Conservation (phyloP, 805 yeast species). For the Maudiozyma barnettii region DNA sequence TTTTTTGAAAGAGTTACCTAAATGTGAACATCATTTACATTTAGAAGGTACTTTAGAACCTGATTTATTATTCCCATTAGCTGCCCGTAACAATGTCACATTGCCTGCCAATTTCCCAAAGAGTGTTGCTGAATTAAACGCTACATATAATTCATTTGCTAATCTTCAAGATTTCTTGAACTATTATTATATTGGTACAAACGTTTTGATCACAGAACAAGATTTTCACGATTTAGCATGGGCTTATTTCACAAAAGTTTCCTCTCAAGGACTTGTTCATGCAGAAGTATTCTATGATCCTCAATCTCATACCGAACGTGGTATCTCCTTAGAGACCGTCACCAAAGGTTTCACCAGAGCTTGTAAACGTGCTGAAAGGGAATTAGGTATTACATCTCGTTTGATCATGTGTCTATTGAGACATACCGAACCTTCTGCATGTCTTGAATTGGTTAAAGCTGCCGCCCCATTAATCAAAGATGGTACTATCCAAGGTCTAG, state of each 20-base stretch:
- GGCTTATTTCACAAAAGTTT: slow-evolving; percentile 55
- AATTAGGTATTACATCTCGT: slow-evolving; percentile 56
- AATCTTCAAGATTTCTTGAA: slow-evolving; percentile 72
- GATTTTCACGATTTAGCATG: slow-evolving; percentile 76
- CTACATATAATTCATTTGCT: slow-evolving; percentile 50
- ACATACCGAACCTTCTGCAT: slow-evolving; percentile 56
- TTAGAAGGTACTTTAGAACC: slow-evolving; percentile 78
- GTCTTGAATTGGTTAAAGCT: slow-evolving; percentile 45
- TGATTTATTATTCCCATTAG: slow-evolving; percentile 57
- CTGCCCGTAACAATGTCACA: slow-evolving; percentile 49
- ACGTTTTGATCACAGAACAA: slow-evolving; percentile 55
- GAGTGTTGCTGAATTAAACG: slow-evolving; percentile 45
- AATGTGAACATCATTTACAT: slow-evolving; percentile 83
- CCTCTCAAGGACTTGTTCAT: slow-evolving; percentile 51
- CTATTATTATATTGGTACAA: slow-evolving; percentile 73
- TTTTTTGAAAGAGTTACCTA: slow-evolving; percentile 64
- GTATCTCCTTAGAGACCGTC: slow-evolving; percentile 48
- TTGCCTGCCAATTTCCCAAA: slow-evolving; percentile 59
- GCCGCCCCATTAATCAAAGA: slow-evolving; percentile 43
- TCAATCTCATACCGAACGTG: slow-evolving; percentile 70
- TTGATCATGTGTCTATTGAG: slow-evolving; percentile 76
- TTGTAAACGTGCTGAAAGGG: slow-evolving; percentile 47
- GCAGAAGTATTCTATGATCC: slow-evolving; percentile 79
- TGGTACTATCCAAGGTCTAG: slow-evolving; percentile 65
- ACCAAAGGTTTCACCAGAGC: slow-evolving; percentile 62